Evolutionary conservation across 805 yeast species (phyloP), one percentile per base, ranked within the genome.

Genomic region (Saccharomycodes ludwigii): DNA sequence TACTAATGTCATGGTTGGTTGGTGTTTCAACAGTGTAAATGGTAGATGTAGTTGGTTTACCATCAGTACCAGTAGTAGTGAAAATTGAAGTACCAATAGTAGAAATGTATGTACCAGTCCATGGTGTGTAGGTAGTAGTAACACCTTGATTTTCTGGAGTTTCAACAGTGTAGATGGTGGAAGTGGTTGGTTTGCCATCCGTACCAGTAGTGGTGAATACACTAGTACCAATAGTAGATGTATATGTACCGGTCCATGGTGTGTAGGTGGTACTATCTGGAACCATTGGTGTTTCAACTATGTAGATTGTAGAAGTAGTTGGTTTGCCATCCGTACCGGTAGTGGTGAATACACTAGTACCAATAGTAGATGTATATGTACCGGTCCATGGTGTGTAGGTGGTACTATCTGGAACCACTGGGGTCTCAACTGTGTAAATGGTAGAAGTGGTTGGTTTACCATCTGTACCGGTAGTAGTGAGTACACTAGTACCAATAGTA

Each of bases 251-350:
- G 7, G 28, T 25, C 28, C 28, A 30, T 11, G 40, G 33, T 5
- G 30, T 33, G 21, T 29, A 28, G 5, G 40, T 35, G 3, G 41
- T 37, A 8, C 39, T 33, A 11, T 17, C 31, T 9, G 25, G 17
- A 16, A 25, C 35, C n/a, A n/a, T n/a, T 23, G 44, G 44, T 12
- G 44, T 41, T 32, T 41, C 41, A 11, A 41, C 45, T 23, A 35
- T 26, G 32, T 37, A 39, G 15, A 39, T 29, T 12, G 42, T 37
- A 15, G 27, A 29, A n/a, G 29, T 22, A 11, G 42, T 39, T 21
- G 18, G 15, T n/a, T 15, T 26, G 8, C 45, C 45, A 21, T 37
- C 35, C 1, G 30, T 13, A 5, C 38, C 45, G 6, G 36, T 33
- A 24, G 27, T 17, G 1, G 39, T 32, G 15, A 30, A 26, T 21